Evolutionary conservation across 129 eudicot species (phyloP).

Genomic region (Helichrysum umbraculigerum): DNA sequence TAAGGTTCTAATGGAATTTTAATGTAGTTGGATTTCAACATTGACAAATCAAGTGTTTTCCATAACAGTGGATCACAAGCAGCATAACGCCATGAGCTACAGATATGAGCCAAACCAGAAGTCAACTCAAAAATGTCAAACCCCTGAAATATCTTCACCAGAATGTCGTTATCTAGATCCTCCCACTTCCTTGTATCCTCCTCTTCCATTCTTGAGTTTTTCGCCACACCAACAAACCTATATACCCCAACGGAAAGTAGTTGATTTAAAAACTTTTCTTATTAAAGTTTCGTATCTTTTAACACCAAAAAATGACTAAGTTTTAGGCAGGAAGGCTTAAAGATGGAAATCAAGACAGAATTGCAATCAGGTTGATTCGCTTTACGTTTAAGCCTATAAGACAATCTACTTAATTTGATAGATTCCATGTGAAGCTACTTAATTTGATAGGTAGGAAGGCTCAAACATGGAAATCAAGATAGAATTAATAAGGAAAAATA

Average conservation of each 20-base stretch:
- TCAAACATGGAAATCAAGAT: no score
- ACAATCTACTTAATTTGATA: no score
- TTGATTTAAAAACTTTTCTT: neutral
- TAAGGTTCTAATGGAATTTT: conserved; percentile 66
- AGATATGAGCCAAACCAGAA: conserved; percentile 49
- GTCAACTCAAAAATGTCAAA: conserved; percentile 50
- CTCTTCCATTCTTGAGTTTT: conserved; percentile 44
- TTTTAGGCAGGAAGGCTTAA: neutral
- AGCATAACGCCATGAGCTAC: conserved; percentile 65
- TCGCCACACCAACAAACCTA: conserved; percentile 20
- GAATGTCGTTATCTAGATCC: conserved; percentile 51
- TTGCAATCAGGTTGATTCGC: no score
- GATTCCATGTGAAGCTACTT: neutral
- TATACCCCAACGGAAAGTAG: neutral
- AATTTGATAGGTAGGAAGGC: no score
- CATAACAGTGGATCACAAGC: conserved; percentile 67
- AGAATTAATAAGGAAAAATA: neutral
- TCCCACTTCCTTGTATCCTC: conserved; percentile 48
- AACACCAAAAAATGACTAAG: neutral
- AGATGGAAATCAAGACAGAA: neutral
- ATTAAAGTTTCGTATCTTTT: neutral
- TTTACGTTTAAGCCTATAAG: no score
- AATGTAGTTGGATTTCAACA: conserved; percentile 56
- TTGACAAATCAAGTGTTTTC: conserved; percentile 65
- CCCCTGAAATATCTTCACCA: conserved; percentile 47